These are phyloP conservation scores for Yamadazyma diospyri DNA, from an alignment of 1,139 yeast species.

Conservation along the genomic window DNA sequence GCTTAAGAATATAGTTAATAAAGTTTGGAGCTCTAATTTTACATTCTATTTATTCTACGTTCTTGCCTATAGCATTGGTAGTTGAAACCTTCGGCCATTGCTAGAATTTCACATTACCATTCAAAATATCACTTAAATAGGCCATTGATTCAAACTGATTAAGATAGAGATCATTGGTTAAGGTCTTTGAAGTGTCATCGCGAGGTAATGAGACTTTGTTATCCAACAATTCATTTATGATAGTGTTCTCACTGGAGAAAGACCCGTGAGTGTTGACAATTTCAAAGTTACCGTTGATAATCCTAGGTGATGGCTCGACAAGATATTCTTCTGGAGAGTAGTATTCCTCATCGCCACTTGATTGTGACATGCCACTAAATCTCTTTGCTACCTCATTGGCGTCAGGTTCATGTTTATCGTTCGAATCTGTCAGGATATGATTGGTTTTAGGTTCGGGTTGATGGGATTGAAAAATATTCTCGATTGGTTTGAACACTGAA, in stretches of 20 bases:
- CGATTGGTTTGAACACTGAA: constrained; percentile 1
- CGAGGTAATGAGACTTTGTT: constrained; percentile 7
- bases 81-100: too few species aligned
- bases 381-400: constrained; percentile 13
- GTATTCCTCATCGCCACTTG: constrained; percentile 24
- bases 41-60: too few species aligned
- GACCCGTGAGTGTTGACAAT: constrained; percentile 15
- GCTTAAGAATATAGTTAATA: constrained; percentile 1
- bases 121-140: constrained; percentile 31
- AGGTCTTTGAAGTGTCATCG: constrained; percentile 8
- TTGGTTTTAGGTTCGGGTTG: neutral
- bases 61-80: too few species aligned
- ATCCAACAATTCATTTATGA: constrained; percentile 21
- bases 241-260: constrained; percentile 33
- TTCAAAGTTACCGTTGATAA: neutral
- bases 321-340: constrained; percentile 30
- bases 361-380: constrained; percentile 11
- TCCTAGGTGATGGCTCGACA: constrained; percentile 8
- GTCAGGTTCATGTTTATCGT: constrained; percentile 2
- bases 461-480: constrained; percentile 1
- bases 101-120: constrained; percentile 17
- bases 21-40: neutral
- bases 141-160: constrained; percentile 30
- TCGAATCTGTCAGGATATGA: neutral
- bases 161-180: constrained; percentile 11